Base-by-base conservation (phyloP, 2,329 filamentous ascomycete genomes). In the Pyrenophora seminiperda region DNA sequence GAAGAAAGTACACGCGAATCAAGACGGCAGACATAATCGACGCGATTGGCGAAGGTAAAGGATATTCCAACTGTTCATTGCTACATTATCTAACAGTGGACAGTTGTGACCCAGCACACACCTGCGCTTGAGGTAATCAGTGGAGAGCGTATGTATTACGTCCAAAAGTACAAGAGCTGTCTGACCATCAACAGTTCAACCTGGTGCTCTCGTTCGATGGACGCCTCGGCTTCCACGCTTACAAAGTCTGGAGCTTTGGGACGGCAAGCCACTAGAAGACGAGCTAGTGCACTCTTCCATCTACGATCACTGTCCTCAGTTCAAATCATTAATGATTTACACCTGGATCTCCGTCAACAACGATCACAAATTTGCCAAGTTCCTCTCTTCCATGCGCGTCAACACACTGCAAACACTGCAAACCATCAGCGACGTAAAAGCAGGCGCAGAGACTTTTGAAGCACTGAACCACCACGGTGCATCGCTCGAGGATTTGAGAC, bases 251-350 rank as follows among this genome's bases (percentile, higher is more conserved):
- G 80, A 82, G 13, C 73, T 90, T 2, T 84, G 79, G 67, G 82
- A 87, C 54, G 86, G 85, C 3, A 79, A 78, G 31, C 78, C 82
- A 7, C 76, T 91, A 1, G 79, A 78, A 32, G 74, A 81, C 41
- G 77, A 81, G 47, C 77, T 80, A 2, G 80, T 79, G 0, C 71
- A 81, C 24, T 72, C 74, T 10, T 77, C 82, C 3, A 81, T 90
- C 39, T 75, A 78, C 18, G 66, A 78, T 18, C 75, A 81, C 58
- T 90, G 87, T 58, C 83, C 83, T 2, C 73, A 79, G 7, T 87
- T 91, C 59, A 77, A 78, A 34, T 79, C 81, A 31, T 70, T 91
- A 17, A 81, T 77, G 19, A 83, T 87, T 47, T 85, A 80, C 54
- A 75, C 68, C 33, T 82, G 78, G 79, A 73, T 62, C 42, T 73